Evolutionary conservation across 805 yeast species (phyloP).

Genomic region (Geotrichum ghanense): DNA sequence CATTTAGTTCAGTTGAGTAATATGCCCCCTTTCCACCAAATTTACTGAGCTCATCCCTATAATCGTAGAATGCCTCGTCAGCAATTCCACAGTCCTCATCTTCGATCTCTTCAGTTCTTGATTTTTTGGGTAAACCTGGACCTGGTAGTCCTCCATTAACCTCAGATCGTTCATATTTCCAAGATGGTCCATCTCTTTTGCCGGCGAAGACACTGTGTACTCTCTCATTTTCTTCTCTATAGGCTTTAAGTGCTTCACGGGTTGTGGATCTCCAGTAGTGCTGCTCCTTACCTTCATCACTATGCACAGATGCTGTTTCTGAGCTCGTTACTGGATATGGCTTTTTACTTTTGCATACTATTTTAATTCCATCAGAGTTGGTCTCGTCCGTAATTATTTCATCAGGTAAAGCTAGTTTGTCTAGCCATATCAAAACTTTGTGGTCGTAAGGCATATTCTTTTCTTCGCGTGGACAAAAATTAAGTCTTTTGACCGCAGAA

Average conservation of each 20-base stretch:
- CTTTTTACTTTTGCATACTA: neutral
- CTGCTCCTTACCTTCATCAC: neutral
- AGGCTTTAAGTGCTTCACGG: neutral
- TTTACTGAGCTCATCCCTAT: neutral
- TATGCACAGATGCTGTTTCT: neutral
- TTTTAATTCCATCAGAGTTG: neutral
- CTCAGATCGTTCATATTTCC: neutral
- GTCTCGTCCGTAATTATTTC: neutral
- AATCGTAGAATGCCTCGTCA: neutral
- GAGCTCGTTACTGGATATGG: neutral
- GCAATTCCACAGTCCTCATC: neutral
- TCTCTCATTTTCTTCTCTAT: neutral
- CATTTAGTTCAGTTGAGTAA: neutral
- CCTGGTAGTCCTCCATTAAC: neutral
- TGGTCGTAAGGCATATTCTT: constrained; percentile 6
- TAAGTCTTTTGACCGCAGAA: neutral
- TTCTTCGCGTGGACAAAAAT: constrained; percentile 7
- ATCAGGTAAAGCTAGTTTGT: constrained; percentile 1
- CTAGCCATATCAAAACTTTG: constrained; percentile 7
- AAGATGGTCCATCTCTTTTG: neutral
- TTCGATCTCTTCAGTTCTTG: neutral
- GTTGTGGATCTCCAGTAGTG: neutral
- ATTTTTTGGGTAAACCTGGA: too few species aligned
- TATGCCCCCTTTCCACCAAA: neutral
- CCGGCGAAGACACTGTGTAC: constrained; percentile 1